Base-by-base conservation (phyloP, 2,329 filamentous ascomycete genomes). In the Phialocephala subalpina region DNA sequence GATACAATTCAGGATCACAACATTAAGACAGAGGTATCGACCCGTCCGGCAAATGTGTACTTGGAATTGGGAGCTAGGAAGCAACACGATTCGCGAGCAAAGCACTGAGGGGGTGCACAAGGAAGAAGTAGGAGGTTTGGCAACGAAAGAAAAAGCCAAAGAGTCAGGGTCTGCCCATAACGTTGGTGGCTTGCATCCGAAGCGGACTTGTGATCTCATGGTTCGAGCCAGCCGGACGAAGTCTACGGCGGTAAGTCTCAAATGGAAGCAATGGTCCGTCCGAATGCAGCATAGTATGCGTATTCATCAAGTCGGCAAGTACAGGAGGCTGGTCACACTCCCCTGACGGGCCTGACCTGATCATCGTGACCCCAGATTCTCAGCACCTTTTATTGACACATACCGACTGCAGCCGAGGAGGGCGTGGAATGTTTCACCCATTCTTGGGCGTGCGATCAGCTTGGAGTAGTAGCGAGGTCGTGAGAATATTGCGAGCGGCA, bases 251-350 rank as follows among this genome's bases (percentile, higher is more conserved):
- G 25, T 22, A 33, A 33, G 25, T 35, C 27, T 56, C 22, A 12
- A 22, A 7, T 33, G 25, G 9, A 18, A 35, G 18, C 27, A 11
- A n/a, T 12, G 27, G 14, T 25, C 33, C 33, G 52, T 14, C 53
- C 35, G 14, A 36, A 56, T 3, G 29, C 53, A 56, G 55, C 22
- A 38, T 56, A 53, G 49, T 53, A 8, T 53, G 6, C 49, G 18
- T 11, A 49, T 49, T 25, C 18, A 49, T 49, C n/a, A 22, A 49
- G 45, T 49, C 6, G n/a, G 45, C 1, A 18, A 22, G 45, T 6
- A 49, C 45, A 18, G 45, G 45, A 53, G 49, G 25, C 49, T 53
- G 49, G 49, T 53, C 49, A 53, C 49, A 25, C 27, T 29, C 9
- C 25, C 2, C 4, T 3, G 25, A 16, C 14, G 25, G 49, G 11